Evolutionary conservation across 2,329 filamentous ascomycete genomes (phyloP).

Genomic region (Malbranchea cinnamomea): DNA sequence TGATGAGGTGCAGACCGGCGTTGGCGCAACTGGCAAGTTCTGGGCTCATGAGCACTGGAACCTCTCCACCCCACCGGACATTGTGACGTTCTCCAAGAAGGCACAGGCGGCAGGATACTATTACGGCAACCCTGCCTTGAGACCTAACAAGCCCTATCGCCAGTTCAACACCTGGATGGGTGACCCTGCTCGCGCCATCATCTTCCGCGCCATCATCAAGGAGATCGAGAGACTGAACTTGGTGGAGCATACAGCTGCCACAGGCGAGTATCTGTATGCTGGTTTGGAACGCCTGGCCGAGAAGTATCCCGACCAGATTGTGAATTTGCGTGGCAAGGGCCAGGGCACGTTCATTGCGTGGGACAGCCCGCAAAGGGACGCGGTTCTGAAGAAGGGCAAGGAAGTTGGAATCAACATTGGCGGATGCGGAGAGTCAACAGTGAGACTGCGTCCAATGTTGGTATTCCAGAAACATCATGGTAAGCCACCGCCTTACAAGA

Average conservation of each 20-base stretch:
- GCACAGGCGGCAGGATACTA: conserved; percentile 89
- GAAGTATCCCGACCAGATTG: conserved; percentile 62
- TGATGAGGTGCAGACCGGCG: conserved; percentile 86
- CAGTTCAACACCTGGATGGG: conserved; percentile 99
- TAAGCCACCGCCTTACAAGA: conserved; percentile 15
- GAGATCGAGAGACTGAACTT: conserved; percentile 65
- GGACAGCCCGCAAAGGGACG: conserved; percentile 66
- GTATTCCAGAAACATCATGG: conserved; percentile 83
- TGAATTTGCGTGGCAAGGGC: conserved; percentile 73
- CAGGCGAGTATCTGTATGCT: conserved; percentile 63
- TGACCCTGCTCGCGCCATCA: conserved; percentile 67
- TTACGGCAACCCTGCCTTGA: conserved; percentile 63
- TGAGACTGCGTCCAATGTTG: conserved; percentile 76
- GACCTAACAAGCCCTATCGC: conserved; percentile 84
- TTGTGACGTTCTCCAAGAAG: conserved; percentile 93
- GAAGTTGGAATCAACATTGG: conserved; percentile 72
- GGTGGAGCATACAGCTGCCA: conserved; percentile 62
- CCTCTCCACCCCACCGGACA: conserved; percentile 64
- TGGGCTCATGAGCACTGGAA: conserved; percentile 97
- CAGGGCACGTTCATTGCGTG: conserved; percentile 89
- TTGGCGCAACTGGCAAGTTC: conserved; percentile 86
- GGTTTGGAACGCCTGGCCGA: conserved; percentile 52
- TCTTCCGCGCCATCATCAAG: conserved; percentile 74
- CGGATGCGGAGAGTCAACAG: conserved; percentile 59
- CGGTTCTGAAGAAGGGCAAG: conserved; percentile 68